A percentile compares a stretch with the other conserved stretches of the same genome.
phyloP scores from a whole-genome alignment of 148 eudicot genomes.

The Rhododendron ferrugineum region DNA sequence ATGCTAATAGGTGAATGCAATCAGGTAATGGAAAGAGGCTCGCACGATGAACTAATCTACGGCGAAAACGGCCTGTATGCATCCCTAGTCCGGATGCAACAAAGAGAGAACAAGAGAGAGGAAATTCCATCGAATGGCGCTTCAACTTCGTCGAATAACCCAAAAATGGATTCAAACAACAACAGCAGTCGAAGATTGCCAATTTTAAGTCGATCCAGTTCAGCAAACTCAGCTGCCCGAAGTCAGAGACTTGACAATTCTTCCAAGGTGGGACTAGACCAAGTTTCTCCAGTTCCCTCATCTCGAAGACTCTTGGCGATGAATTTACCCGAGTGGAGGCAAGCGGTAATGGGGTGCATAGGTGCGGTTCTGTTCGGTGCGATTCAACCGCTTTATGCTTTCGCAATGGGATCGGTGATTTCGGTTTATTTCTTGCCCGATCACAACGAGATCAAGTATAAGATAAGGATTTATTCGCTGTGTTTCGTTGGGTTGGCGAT shows the following conservation, averaged over 20 bases:
- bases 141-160: background rate
- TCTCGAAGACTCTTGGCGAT: background rate
- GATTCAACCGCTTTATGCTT: background rate
- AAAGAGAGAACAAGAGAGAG: background rate
- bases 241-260: background rate
- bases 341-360: background rate
- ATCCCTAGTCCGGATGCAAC: background rate
- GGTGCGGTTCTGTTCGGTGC: background rate
- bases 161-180: background rate
- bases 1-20: background rate
- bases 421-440: background rate
- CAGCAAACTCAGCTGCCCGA: background rate
- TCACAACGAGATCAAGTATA: background rate
- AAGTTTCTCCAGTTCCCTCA: background rate
- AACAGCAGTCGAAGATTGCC: background rate
- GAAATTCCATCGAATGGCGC: background rate
- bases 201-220: background rate
- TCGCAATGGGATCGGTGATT: background rate
- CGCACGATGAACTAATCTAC: background rate
- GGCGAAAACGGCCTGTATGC: background rate
- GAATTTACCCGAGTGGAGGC: slow-evolving; percentile 1
- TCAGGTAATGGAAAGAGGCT: background rate
- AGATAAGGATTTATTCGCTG: background rate
- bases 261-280: background rate
- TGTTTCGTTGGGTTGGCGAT: background rate